Evolutionary conservation across 176 grass and related monocot species (phyloP).

Genomic region (Pontederia crassipes): DNA sequence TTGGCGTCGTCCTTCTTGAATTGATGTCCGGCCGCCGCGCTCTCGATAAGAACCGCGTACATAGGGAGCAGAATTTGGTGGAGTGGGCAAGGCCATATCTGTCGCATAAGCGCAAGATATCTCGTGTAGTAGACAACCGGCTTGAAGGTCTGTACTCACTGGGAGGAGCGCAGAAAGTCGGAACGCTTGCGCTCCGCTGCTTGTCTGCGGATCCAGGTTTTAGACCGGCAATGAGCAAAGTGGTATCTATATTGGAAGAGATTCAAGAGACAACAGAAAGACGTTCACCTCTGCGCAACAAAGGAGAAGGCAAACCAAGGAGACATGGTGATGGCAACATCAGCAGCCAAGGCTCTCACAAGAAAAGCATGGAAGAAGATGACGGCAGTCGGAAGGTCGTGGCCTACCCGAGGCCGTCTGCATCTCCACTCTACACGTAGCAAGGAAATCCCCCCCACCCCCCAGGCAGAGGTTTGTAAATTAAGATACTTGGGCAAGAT

Average conservation of each 20-base stretch:
- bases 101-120: constrained; percentile 70
- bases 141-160: constrained; percentile 58
- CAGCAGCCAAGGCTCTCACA: too few species aligned
- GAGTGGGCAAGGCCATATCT: constrained; percentile 90
- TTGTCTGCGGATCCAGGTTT: constrained; percentile 50
- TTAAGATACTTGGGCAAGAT: too few species aligned
- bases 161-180: constrained; percentile 47
- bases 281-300: background rate
- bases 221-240: constrained; percentile 67
- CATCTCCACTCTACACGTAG: too few species aligned
- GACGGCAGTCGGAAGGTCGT: too few species aligned
- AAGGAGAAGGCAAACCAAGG: too few species aligned
- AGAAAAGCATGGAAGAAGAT: too few species aligned
- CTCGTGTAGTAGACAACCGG: constrained; percentile 57
- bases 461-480: too few species aligned
- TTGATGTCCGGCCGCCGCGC: constrained; percentile 65
- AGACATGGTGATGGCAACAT: too few species aligned
- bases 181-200: constrained; percentile 50
- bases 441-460: too few species aligned
- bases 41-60: constrained; percentile 69
- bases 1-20: constrained; percentile 83
- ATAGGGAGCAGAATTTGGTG: constrained; percentile 68
- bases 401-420: too few species aligned
- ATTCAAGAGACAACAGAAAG: constrained; percentile 28
- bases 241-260: constrained; percentile 42